Evolutionary conservation across 208 protist genomes (phyloP), one percentile per base, ranked within the genome.

Genomic region (Leishmania guyanensis): DNA sequence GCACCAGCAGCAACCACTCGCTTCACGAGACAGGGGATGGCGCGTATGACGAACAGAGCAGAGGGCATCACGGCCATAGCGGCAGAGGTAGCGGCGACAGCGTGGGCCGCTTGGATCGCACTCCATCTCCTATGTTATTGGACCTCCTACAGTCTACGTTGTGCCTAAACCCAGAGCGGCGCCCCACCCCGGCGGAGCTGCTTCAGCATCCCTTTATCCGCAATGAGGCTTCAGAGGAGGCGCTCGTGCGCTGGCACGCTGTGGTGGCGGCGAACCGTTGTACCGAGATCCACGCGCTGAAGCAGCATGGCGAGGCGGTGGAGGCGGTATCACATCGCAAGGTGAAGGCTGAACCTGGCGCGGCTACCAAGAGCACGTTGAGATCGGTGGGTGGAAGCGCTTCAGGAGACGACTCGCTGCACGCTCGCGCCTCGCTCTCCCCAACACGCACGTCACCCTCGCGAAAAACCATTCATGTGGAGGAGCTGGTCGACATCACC

Each of bases 151-250:
- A 86, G 53, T 84, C 70, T 62, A 88, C 85, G 70, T 86, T 97
- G 79, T 79, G 75, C 62, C 81, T 93, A 43, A 88, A 94, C 60
- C 73, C 83, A n/a, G 77, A 83, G n/a, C 75, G 58, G 43, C 90
- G 94, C 5, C 90, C 89, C 2, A 84, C 83, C 2, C 89, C 92
- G 10, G 68, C 79, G 20, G 89, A 96, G 78, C 87, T 95, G 56
- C 87, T 96, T 74, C 86, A 85, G 79, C 94, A 97, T 78, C 92
- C 94, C 17, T 96, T 96, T 62, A 96, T 97, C 73, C 84, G 84
- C 10, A 84, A 80, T 26, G 82, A 85, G 36, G 51, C 43, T 56
- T 79, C 77, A 0, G 17, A 65, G 0, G 76, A 33, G 5, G 81
- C 80, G 26, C 75, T 93, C 39, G 60, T 84, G 36, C 83, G 82